Base-by-base conservation (phyloP, 192 early-diverging fungal genomes). In the Entomortierella parvispora region DNA sequence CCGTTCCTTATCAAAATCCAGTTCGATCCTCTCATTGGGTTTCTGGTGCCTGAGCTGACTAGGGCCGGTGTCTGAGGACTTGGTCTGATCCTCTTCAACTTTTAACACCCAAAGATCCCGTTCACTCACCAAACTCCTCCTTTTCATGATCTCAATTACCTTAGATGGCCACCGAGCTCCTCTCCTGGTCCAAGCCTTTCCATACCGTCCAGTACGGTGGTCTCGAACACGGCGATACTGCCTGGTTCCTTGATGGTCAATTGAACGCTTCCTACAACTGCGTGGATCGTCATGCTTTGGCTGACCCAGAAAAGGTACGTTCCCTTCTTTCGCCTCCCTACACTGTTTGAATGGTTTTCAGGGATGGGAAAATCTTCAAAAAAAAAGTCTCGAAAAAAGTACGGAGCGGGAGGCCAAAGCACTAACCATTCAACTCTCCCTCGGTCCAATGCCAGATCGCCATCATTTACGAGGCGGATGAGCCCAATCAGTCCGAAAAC, bases 251-350 rank as follows among this genome's bases (percentile, higher is more conserved):
- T 33, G 92, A 93, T 67, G 97, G 97, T 45, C 81, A 92, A 69
- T 85, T 99, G 68, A 99, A 99, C 74, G 93, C 90, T n/a, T 87
- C 91, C 29, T 93, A 93, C 86, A 99, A 99, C 89, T 97, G 95
- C 83, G 91, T 99, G 33, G 97, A 99, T 80, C 91, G 97, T 47
- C 94, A 95, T 82, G 97, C 96, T 33, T 51, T 87, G 23, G 65
- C 81, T 47, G 84, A 91, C 62, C 96, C 96, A 17, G 82, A 89
- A 71, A 87, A 87, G 77, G 89, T 93, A 78, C 78, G 65, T 54
- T 82, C 81, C 47, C 83, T 84, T 33, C 82, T 14, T 2, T 65
- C 26, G 5, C 52, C 25, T 45, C 25, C 42, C 18, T 12, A 32
- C 31, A 0, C 29, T 44, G 22, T 54, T 43, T 48, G 23, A 11